These are phyloP conservation scores for Aspergillus novoparasiticus DNA, from an alignment of 2,329 filamentous ascomycete species.

Conservation along the genomic window DNA sequence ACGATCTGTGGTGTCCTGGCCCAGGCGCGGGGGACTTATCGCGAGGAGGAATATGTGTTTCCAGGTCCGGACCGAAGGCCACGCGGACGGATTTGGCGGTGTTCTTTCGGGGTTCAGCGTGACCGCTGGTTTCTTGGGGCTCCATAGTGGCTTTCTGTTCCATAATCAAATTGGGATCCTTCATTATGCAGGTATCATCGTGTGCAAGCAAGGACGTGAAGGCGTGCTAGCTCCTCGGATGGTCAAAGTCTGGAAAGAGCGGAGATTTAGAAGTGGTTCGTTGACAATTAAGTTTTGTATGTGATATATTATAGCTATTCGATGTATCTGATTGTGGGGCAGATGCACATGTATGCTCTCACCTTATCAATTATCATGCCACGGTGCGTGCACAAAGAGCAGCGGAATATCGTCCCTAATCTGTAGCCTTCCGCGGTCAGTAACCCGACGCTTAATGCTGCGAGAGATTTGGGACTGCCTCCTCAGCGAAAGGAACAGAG, in stretches of 20 bases:
- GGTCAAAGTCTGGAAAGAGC: slow-evolving; percentile 12
- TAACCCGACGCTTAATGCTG: slow-evolving; percentile 1
- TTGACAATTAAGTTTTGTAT: not conserved
- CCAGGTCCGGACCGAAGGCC: slow-evolving; percentile 42
- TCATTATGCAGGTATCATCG: slow-evolving; percentile 41
- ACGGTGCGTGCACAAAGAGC: slow-evolving; percentile 17
- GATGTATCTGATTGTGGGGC: slow-evolving; percentile 2
- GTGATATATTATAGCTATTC: not conserved
- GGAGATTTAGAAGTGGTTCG: not conserved
- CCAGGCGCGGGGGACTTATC: slow-evolving; percentile 35
- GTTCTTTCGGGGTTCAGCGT: slow-evolving; percentile 35
- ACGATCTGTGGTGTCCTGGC: slow-evolving; percentile 36
- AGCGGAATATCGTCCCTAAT: slow-evolving; percentile 22
- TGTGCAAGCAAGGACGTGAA: slow-evolving; percentile 21
- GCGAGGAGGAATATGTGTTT: slow-evolving; percentile 40
- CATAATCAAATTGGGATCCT: slow-evolving; percentile 39
- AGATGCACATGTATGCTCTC: slow-evolving; percentile 9
- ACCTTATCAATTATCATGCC: slow-evolving; percentile 23
- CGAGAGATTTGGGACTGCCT: not conserved
- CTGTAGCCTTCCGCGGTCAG: slow-evolving; percentile 14
- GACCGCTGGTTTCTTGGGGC: slow-evolving; percentile 30
- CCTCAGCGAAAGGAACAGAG: not conserved
- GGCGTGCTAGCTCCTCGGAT: slow-evolving; percentile 14
- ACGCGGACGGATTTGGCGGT: slow-evolving; percentile 40
- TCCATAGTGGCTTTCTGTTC: slow-evolving; percentile 31